Evolutionary conservation across 345 rosid genomes (phyloP).

Genomic region (Acer saccharum): DNA sequence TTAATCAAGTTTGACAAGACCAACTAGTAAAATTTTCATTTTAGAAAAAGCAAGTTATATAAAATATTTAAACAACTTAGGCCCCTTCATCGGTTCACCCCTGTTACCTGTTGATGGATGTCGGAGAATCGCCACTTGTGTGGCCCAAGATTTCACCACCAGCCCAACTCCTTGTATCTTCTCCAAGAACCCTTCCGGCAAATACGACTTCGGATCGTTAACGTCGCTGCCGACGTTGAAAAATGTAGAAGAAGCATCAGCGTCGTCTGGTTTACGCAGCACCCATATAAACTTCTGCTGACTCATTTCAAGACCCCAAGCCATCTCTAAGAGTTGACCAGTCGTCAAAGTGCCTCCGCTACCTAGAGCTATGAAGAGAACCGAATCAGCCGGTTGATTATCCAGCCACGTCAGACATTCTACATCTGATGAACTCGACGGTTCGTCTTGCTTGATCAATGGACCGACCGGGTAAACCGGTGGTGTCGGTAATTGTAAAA

Average conservation of each 20-base stretch:
- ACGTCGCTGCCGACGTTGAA: constrained; percentile 23
- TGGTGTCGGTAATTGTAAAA: constrained; percentile 1
- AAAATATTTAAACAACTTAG: too few relatives aligned
- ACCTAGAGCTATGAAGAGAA: constrained; percentile 42
- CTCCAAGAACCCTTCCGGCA: constrained; percentile 45
- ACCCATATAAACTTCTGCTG: constrained; percentile 52
- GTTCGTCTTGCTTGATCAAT: constrained; percentile 18
- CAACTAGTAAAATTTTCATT: too few relatives aligned
- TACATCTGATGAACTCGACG: background rate
- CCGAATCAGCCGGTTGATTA: constrained; percentile 39
- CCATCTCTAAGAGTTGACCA: constrained; percentile 42
- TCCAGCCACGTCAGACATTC: constrained; percentile 37
- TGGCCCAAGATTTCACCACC: constrained; percentile 40
- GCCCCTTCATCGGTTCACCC: too few relatives aligned
- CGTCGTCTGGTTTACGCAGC: constrained; percentile 31
- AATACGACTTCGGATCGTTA: constrained; percentile 29
- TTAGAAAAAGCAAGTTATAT: too few relatives aligned
- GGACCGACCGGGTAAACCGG: constrained; percentile 40
- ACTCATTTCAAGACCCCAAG: constrained; percentile 46
- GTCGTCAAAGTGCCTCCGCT: constrained; percentile 47
- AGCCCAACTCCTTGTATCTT: constrained; percentile 33
- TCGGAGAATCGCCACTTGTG: constrained; percentile 37
- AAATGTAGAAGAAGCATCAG: constrained; percentile 15
- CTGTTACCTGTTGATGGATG: constrained; percentile 32
- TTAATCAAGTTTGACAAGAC: too few relatives aligned